Percentiles rank a stretch among this genome's conserved stretches.
Evolutionary conservation across 1,284 basidiomycete genomes (phyloP).

Genomic region (Pyrrhoderma noxium): DNA sequence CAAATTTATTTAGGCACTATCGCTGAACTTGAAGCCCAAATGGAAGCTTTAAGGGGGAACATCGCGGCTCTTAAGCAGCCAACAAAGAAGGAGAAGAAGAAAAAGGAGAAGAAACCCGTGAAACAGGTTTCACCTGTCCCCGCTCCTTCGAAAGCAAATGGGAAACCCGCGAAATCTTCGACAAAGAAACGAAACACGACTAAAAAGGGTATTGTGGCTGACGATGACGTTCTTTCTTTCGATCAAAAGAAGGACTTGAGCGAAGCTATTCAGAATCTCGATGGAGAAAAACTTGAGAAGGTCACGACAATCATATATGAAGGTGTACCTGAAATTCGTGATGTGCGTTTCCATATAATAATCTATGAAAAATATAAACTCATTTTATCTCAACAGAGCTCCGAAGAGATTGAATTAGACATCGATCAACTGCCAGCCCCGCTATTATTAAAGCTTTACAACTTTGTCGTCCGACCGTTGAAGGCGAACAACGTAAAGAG

Average conservation of each 20-base stretch:
- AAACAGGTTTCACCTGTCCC: constrained; percentile 40
- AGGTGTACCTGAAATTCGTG: constrained; percentile 80
- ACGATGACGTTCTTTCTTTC: constrained; percentile 74
- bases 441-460: constrained; percentile 87
- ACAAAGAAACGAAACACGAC: constrained; percentile 44
- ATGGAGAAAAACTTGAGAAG: constrained; percentile 70
- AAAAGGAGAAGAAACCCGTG: constrained; percentile 55
- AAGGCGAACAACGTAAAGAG: constrained; percentile 55
- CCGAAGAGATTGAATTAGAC: constrained; percentile 94
- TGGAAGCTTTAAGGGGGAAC: constrained; percentile 61
- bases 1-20: constrained; percentile 45
- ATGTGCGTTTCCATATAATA: constrained; percentile 49
- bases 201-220: constrained; percentile 34
- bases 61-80: constrained; percentile 52
- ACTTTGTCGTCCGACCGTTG: constrained; percentile 80
- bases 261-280: constrained; percentile 79
- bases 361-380: constrained; percentile 11
- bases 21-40: constrained; percentile 59
- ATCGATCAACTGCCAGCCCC: constrained; percentile 81
- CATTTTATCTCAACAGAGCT: constrained; percentile 53
- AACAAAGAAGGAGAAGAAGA: constrained; percentile 43
- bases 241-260: constrained; percentile 96
- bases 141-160: constrained; percentile 50
- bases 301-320: constrained; percentile 91
- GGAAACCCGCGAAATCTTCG: constrained; percentile 34